Base-by-base conservation (phyloP, 192 early-diverging fungal species). In the Coemansia aciculifera region DNA sequence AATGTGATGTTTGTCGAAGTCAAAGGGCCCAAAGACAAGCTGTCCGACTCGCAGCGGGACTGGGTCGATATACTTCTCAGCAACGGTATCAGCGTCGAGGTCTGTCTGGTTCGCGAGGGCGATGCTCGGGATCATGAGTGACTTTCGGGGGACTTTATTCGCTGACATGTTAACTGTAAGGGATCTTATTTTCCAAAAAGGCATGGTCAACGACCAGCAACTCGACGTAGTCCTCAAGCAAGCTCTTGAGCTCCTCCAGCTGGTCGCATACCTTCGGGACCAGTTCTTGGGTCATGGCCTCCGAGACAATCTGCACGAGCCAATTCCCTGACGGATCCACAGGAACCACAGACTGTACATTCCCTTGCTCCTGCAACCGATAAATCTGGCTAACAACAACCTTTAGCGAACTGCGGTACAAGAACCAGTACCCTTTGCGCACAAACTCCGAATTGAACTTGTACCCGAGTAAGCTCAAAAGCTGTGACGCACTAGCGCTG, bases 391-490 rank as follows among this genome's bases (percentile, higher is more conserved):
- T 86, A 6, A 92, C 87, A 13, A 78, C 76, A 56, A 92, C 79
- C 51, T 84, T 85, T 46, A 87, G 74, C 8, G 69, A 65, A 43
- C 80, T 81, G 21, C 80, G 79, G 72, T 87, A 90, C 48, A 84
- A 67, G 56, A 91, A 86, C 69, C 82, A 72, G 67, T 86, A 86
- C 6, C 91, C 91, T 61, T 85, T 84, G 62, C 87, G 78, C 8
- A 85, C 83, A 62, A 86, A 85, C 68, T 91, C 90, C 67, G 87
- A 91, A 46, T 84, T 84, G 71, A 79, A 90, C 84, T 71, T 88
- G 68, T 94, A 94, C 9, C 91, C 90, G 10, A 94, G 74, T 42
- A 90, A 79, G 31, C 81, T 84, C 75, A 93, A 85, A 62, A 89
- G 91, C 69, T 85, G 75, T 64, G 90, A 77, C 0, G 85, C 88